These are phyloP conservation scores for Phaeophleospora eucalypticola DNA, from an alignment of 2,329 filamentous ascomycete genomes.

Conservation along the genomic window DNA sequence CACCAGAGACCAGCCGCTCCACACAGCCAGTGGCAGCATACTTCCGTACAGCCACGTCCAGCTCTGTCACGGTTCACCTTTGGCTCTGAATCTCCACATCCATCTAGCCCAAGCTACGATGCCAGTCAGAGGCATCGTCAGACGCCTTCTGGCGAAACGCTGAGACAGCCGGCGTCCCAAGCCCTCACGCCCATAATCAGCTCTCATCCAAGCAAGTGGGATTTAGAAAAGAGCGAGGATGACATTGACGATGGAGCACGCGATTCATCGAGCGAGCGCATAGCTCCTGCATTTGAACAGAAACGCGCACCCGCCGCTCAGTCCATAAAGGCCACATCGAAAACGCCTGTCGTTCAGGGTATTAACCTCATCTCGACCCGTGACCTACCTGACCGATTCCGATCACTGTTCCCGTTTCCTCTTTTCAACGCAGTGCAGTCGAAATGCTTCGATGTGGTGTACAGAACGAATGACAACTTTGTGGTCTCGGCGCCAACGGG, in stretches of 20 bases:
- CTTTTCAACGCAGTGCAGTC: constrained; percentile 81
- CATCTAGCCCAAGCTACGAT: constrained; percentile 4
- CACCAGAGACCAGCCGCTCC: not conserved
- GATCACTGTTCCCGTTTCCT: constrained; percentile 66
- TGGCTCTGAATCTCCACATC: not conserved
- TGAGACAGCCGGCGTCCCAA: not conserved
- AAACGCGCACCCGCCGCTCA: no score
- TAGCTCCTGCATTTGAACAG: no score
- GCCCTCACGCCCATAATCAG: no score
- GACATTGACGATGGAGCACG: not conserved
- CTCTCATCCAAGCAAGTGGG: no score
- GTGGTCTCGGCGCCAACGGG: constrained; percentile 79
- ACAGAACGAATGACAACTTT: constrained; percentile 67
- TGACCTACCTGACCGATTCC: constrained; percentile 65
- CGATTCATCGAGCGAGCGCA: not conserved
- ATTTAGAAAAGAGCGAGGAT: no score
- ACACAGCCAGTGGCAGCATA: no score
- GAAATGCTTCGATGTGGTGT: constrained; percentile 66
- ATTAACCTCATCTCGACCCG: constrained; percentile 57
- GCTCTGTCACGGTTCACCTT: constrained; percentile 5
- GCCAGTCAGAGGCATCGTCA: not conserved
- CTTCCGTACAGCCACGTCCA: not conserved
- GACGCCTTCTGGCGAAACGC: no score
- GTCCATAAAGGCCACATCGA: not conserved
- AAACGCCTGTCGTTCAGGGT: constrained; percentile 50